These are phyloP conservation scores for Zychaea mexicana DNA, from an alignment of 371 early-diverging fungal genomes.

Conservation along the genomic window DNA sequence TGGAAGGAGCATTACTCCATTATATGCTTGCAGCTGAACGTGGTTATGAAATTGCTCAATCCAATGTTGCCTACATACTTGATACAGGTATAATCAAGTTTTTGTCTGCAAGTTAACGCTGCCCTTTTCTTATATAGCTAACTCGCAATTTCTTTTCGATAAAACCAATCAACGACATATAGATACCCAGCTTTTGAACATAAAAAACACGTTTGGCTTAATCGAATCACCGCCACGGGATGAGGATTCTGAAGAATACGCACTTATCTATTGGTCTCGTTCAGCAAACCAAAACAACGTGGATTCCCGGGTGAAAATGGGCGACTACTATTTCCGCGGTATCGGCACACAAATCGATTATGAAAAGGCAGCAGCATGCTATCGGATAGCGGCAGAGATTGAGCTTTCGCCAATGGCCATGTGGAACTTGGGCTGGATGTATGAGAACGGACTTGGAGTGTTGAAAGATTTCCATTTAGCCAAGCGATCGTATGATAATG, in stretches of 20 bases:
- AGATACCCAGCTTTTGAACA: conserved; percentile 13
- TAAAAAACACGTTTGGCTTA: conserved; percentile 3
- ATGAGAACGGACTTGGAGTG: conserved; percentile 93
- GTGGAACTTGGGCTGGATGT: conserved; percentile 98
- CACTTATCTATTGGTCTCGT: conserved; percentile 89
- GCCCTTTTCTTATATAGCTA: too few relatives aligned
- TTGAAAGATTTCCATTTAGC: conserved; percentile 89
- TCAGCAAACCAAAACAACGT: conserved; percentile 94
- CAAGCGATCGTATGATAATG: conserved; percentile 87
- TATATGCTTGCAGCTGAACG: conserved; percentile 86
- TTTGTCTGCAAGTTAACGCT: too few relatives aligned
- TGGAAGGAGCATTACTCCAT: conserved; percentile 67
- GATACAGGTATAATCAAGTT: conserved; percentile 72
- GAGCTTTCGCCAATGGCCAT: conserved; percentile 84
- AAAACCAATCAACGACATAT: not conserved
- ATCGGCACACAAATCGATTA: conserved; percentile 72
- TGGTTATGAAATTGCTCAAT: conserved; percentile 82
- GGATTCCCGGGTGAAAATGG: conserved; percentile 90
- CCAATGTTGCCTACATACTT: conserved; percentile 89
- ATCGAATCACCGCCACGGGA: conserved; percentile 2
- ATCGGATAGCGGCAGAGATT: conserved; percentile 86
- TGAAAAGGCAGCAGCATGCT: conserved; percentile 84
- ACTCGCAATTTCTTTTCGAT: too few relatives aligned
- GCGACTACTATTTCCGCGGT: conserved; percentile 93
- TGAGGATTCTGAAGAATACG: conserved; percentile 34